These are phyloP conservation scores for Lenwebbia sp. DNA, from an alignment of 345 rosid genomes.

Conservation along the genomic window DNA sequence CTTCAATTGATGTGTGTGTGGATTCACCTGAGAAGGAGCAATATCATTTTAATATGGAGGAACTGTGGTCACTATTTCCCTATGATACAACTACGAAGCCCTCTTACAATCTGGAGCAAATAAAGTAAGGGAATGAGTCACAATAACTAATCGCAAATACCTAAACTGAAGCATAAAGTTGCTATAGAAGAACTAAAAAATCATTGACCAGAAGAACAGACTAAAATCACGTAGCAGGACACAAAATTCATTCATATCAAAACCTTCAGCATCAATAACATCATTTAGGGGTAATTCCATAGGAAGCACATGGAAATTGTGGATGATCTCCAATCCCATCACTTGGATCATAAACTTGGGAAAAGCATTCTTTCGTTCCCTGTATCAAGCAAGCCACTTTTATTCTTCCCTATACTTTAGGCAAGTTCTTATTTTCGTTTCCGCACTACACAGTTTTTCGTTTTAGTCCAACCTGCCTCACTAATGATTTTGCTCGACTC, in stretches of 20 bases:
- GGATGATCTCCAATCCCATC: neutral
- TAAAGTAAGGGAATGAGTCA: neutral
- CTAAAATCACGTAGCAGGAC: neutral
- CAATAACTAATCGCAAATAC: neutral
- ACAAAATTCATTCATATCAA: neutral
- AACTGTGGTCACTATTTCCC: neutral
- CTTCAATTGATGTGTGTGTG: constrained; percentile 79
- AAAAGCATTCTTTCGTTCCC: neutral
- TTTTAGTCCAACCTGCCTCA: neutral
- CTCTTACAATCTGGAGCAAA: neutral
- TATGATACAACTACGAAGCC: neutral
- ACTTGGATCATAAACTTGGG: neutral
- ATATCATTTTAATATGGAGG: neutral
- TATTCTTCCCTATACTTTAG: neutral
- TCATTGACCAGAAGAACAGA: neutral
- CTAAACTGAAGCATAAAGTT: neutral
- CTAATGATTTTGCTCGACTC: neutral
- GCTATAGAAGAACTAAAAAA: neutral
- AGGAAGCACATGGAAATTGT: neutral
- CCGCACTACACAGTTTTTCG: neutral
- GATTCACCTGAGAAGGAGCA: constrained; percentile 56
- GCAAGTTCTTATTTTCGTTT: neutral
- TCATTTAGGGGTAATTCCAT: neutral
- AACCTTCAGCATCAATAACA: neutral
- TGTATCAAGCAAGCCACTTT: neutral